These are phyloP conservation scores for Salvia rosmarinus DNA, from an alignment of 257 asterid species.

Conservation along the genomic window DNA sequence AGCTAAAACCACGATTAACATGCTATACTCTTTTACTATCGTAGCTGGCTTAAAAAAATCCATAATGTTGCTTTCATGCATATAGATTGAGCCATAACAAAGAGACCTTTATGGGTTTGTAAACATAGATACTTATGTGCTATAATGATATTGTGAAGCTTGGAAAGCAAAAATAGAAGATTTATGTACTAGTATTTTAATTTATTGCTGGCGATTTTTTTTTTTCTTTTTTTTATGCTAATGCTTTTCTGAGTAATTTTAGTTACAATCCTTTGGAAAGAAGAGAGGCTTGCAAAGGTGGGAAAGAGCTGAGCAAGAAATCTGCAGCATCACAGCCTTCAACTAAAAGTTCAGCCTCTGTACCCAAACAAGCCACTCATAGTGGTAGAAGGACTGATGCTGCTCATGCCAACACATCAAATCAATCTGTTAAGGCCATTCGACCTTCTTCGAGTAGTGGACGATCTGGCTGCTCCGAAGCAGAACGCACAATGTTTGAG, in stretches of 20 bases:
- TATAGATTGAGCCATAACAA: not conserved
- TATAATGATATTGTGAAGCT: not conserved
- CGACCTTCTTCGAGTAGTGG: constrained; percentile 83
- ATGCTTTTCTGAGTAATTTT: constrained; percentile 8
- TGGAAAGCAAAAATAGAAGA: not conserved
- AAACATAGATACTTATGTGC: too few species aligned
- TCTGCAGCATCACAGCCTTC: constrained; percentile 62
- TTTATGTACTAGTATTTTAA: not conserved
- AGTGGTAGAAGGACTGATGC: constrained; percentile 56
- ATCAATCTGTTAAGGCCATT: constrained; percentile 56
- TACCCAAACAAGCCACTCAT: constrained; percentile 56
- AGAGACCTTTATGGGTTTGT: too few species aligned
- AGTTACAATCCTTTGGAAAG: constrained; percentile 92
- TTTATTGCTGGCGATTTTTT: not conserved
- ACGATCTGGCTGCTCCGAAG: constrained; percentile 50
- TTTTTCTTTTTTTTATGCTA: not conserved
- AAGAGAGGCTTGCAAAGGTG: constrained; percentile 88
- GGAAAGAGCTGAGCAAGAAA: constrained; percentile 76
- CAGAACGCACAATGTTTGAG: constrained; percentile 63
- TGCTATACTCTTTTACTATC: not conserved
- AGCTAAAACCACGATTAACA: not conserved
- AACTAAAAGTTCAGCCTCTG: constrained; percentile 55
- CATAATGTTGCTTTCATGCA: not conserved
- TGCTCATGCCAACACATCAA: constrained; percentile 45
- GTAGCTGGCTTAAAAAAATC: not conserved